Conservation (phyloP, 108 stramenopile genomes). For the Hondaea fermentalgiana region DNA sequence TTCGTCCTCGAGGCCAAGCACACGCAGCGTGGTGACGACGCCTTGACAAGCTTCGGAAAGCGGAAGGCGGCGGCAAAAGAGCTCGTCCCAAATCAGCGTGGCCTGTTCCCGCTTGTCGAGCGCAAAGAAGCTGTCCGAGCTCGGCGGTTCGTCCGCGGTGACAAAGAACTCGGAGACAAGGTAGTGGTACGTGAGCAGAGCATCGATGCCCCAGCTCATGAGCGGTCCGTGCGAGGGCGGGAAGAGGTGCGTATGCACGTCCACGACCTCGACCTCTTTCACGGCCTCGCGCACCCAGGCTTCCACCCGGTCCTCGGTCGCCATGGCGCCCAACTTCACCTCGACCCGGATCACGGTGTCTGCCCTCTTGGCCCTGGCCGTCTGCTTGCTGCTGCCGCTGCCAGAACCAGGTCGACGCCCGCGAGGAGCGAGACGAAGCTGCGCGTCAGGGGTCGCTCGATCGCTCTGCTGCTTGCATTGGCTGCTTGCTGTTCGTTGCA, state of each 20-base stretch:
- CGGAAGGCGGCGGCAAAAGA: slow-evolving; percentile 67
- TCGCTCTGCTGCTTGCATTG: too few species aligned
- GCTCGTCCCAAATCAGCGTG: slow-evolving; percentile 65
- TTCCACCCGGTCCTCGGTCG: neutral
- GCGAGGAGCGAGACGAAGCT: too few species aligned
- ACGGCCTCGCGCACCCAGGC: slow-evolving; percentile 19
- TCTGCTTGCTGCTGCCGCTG: neutral
- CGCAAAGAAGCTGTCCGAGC: neutral
- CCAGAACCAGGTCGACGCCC: too few species aligned
- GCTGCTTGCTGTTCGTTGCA: too few species aligned
- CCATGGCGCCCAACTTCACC: neutral
- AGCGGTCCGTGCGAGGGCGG: slow-evolving; percentile 68
- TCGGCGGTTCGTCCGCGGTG: slow-evolving; percentile 37
- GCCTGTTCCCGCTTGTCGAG: slow-evolving; percentile 33
- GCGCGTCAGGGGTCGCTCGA: too few species aligned
- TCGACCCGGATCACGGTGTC: neutral
- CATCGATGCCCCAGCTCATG: slow-evolving; percentile 78
- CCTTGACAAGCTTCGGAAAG: slow-evolving; percentile 76
- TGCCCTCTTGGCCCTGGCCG: neutral
- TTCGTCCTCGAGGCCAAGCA: slow-evolving; percentile 49
- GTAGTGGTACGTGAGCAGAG: slow-evolving; percentile 82
- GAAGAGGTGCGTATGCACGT: slow-evolving; percentile 80
- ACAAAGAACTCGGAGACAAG: slow-evolving; percentile 78
- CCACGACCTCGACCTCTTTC: slow-evolving; percentile 46
- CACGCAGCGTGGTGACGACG: slow-evolving; percentile 60